Evolutionary conservation across 2,329 filamentous ascomycete species (phyloP).

Genomic region (Sporothrix schenckii): DNA sequence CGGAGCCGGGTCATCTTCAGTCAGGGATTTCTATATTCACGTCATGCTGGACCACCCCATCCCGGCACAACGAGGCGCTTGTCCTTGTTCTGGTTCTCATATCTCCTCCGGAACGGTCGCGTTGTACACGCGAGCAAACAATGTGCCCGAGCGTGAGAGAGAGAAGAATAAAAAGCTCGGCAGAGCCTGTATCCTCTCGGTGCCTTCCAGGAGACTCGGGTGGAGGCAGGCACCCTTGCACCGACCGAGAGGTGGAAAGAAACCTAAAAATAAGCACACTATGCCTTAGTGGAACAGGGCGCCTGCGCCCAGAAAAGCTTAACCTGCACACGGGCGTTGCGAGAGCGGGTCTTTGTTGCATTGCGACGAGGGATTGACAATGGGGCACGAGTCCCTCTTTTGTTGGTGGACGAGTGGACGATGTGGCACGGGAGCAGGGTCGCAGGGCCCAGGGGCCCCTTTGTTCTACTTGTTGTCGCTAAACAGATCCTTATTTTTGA

Average conservation of each 20-base stretch:
- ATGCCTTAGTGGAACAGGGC: neutral
- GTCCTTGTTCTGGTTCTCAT: too few relatives aligned
- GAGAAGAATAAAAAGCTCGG: too few relatives aligned
- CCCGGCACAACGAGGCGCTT: too few relatives aligned
- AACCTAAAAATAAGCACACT: neutral
- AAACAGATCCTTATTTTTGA: neutral
- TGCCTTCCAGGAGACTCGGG: neutral
- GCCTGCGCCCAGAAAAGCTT: neutral
- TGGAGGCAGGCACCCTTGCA: neutral
- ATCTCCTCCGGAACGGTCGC: neutral
- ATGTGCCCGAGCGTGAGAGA: neutral
- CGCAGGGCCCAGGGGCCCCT: neutral
- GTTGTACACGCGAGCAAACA: neutral
- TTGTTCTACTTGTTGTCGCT: constrained; percentile 19
- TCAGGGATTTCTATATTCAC: neutral
- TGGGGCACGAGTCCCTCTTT: too few relatives aligned
- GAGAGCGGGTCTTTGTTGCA: neutral
- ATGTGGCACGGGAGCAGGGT: neutral
- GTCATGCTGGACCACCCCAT: neutral
- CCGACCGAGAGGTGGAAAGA: neutral
- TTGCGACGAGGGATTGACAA: neutral
- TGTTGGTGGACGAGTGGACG: too few relatives aligned
- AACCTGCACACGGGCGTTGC: neutral
- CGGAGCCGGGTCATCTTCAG: neutral
- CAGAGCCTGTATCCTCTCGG: too few relatives aligned